Evolutionary conservation across 257 asterid genomes (phyloP), one percentile per base, ranked within the genome.

Genomic region (Forsythia viridissima): DNA sequence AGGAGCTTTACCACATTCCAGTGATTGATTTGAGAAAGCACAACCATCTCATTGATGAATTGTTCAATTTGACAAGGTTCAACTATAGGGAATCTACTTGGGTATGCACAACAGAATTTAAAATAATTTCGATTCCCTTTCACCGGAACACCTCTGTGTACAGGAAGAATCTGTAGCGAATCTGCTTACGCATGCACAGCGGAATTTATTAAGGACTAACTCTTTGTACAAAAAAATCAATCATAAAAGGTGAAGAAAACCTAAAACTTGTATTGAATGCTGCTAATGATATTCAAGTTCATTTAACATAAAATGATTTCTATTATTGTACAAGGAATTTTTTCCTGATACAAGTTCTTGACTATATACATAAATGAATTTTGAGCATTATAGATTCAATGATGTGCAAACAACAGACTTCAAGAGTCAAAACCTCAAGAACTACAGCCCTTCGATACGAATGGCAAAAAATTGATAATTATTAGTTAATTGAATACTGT

Each of bases 401-500:
- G 70, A 39, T 10, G 70, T 63, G 40, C 36, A 57, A 57, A 57
- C 30, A 57, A n/a, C 4, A 57, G 7, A 52, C 21, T 18, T 20
- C 63, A 52, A 52, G 30, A n/a, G 16, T 5, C 65, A 55, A 55
- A 55, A 55, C 37, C 39, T 8, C 70, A 63, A 24, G 39, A 61
- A 24, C 70, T 8, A 63, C 70, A 63, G 70, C 70, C 70, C 70
- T 15, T 61, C 69, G 0, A 9, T 8, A 61, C 16, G 15, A 61
- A 61, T 2, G 11, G 38, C 13, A 61, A 61, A 61, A 24, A 61
- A 61, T 21, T 2, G 18, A 63, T 21, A 21, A 63, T 30, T 72
- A 68, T 21, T 36, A 34, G 48, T 38, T 6, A 82, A 77, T 67
- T 72, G 51, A 83, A 70, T 78, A 71, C 78, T 68, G 61, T 73